Conservation (phyloP, 345 rosid genomes). For the Nephelium lappaceum region DNA sequence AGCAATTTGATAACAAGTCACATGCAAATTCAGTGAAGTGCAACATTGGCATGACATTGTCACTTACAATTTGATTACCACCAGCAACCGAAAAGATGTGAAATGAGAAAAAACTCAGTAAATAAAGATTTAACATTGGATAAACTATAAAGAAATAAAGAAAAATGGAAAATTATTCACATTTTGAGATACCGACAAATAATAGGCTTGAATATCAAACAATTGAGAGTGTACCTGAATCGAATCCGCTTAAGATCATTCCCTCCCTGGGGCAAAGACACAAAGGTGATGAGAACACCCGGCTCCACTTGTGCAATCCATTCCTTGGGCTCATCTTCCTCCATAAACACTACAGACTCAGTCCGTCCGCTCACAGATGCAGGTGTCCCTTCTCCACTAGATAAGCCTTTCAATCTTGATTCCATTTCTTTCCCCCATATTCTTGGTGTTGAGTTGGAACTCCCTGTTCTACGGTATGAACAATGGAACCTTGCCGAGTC, state of each 20-base stretch:
- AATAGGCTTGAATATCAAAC: slow-evolving; percentile 21
- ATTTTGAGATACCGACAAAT: slow-evolving; percentile 12
- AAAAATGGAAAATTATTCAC: neutral
- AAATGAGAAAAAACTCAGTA: slow-evolving; percentile 12
- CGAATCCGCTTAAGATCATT: slow-evolving; percentile 93
- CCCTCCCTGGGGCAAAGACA: slow-evolving; percentile 88
- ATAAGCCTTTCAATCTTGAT: slow-evolving; percentile 70
- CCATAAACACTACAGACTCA: slow-evolving; percentile 75
- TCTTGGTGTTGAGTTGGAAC: slow-evolving; percentile 66
- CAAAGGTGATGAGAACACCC: slow-evolving; percentile 92
- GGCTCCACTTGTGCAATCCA: slow-evolving; percentile 99
- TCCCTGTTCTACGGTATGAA: slow-evolving; percentile 71
- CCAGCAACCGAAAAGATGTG: neutral
- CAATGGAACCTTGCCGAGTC: slow-evolving; percentile 71
- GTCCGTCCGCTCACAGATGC: slow-evolving; percentile 79
- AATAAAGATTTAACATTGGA: slow-evolving; percentile 7
- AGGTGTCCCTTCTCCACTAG: slow-evolving; percentile 94
- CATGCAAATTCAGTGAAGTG: slow-evolving; percentile 19
- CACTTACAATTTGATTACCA: slow-evolving; percentile 17
- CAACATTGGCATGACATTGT: neutral
- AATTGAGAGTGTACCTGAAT: slow-evolving; percentile 65
- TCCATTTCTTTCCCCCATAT: slow-evolving; percentile 84
- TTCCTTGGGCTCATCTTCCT: slow-evolving; percentile 93
- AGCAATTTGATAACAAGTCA: slow-evolving; percentile 8
- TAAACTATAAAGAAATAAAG: slow-evolving; percentile 1